phyloP scores from a whole-genome alignment of 148 eudicot species.

The Chenopodium suecicum region DNA sequence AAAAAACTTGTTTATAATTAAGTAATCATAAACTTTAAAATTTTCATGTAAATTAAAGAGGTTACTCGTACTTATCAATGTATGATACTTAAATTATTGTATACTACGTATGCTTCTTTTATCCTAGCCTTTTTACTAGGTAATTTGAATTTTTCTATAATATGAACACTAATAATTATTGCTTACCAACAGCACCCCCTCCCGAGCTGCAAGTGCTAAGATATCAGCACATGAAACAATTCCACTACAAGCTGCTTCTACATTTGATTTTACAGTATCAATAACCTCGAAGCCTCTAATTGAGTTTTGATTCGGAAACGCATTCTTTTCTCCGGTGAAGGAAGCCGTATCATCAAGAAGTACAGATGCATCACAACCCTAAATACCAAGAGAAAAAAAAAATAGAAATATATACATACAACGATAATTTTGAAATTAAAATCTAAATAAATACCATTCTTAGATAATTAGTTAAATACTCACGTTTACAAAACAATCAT shows the following conservation, averaged over 20 bases:
- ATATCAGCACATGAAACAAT: neutral
- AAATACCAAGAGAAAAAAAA: neutral
- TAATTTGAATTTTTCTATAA: too few relatives aligned
- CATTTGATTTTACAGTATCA: neutral
- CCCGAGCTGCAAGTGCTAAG: neutral
- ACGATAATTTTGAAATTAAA: too few relatives aligned
- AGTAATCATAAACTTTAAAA: too few relatives aligned
- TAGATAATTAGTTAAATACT: neutral
- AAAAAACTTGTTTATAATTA: too few relatives aligned
- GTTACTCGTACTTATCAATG: too few relatives aligned
- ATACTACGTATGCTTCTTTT: too few relatives aligned
- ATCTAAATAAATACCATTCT: too few relatives aligned
- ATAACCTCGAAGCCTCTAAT: neutral
- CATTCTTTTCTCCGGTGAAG: neutral
- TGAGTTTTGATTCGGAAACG: neutral
- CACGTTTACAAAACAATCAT: constrained; percentile 43
- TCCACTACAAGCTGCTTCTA: neutral
- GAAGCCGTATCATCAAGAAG: neutral
- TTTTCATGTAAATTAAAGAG: too few relatives aligned
- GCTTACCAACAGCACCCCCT: neutral
- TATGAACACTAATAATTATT: too few relatives aligned
- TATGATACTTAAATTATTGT: too few relatives aligned
- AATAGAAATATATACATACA: too few relatives aligned
- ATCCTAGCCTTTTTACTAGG: neutral
- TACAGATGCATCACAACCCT: constrained; percentile 7